Evolutionary conservation across 2,329 filamentous ascomycete genomes (phyloP).

Genomic region (Aquanectria penicillioides): DNA sequence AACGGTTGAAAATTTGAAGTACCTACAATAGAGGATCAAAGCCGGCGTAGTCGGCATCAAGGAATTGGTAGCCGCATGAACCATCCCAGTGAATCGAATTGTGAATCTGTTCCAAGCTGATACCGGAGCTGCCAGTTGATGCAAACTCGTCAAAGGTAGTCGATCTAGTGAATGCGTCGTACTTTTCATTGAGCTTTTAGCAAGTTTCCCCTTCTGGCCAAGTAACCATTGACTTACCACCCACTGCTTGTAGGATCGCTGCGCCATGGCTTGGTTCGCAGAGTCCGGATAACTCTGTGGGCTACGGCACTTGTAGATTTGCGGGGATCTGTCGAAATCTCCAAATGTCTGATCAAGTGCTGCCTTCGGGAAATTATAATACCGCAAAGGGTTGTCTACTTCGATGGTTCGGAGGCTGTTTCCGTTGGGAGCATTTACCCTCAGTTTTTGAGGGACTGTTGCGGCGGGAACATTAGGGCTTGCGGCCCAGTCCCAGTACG

Average conservation of each 20-base stretch:
- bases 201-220: too few relatives aligned
- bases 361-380: conserved; percentile 59
- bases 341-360: conserved; percentile 52
- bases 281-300: conserved; percentile 51
- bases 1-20: not conserved
- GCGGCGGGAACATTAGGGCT: conserved; percentile 52
- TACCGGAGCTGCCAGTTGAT: conserved; percentile 46
- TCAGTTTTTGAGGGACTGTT: conserved; percentile 47
- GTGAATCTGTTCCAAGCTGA: conserved; percentile 57
- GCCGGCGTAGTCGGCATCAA: conserved; percentile 50
- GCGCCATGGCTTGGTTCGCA: conserved; percentile 49
- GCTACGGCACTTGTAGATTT: conserved; percentile 54
- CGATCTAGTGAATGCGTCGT: conserved; percentile 52
- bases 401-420: conserved; percentile 40
- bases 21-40: conserved; percentile 58
- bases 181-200: conserved; percentile 46
- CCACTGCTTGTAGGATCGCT: conserved; percentile 50
- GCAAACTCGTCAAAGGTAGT: conserved; percentile 49
- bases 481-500: conserved; percentile 66
- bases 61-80: conserved; percentile 52
- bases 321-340: conserved; percentile 38
- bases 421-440: conserved; percentile 53
- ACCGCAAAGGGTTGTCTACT: conserved; percentile 63
- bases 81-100: conserved; percentile 54
- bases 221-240: conserved; percentile 48